Percentiles rank a stretch among this genome's conserved stretches.
These are phyloP conservation scores for Plenodomus tracheiphilus DNA, from an alignment of 2,329 filamentous ascomycete species.

Conservation along the genomic window DNA sequence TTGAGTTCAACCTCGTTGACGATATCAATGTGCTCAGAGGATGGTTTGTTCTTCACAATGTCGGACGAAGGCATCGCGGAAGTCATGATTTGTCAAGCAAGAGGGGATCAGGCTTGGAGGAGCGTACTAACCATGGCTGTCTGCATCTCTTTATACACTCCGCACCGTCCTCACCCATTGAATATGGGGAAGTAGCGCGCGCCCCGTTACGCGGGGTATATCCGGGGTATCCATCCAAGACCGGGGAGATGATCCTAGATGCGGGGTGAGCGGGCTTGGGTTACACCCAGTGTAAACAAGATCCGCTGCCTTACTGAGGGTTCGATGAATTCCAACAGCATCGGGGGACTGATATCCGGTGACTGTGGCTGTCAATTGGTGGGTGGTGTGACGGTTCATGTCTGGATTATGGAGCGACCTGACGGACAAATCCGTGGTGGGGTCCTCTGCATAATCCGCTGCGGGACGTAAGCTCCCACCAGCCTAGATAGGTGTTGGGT, in stretches of 20 bases:
- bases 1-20: slow-evolving; percentile 11
- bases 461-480: not conserved
- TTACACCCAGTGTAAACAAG: not conserved
- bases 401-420: not conserved
- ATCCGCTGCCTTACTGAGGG: not conserved
- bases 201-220: not conserved
- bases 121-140: not conserved
- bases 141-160: not conserved
- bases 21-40: slow-evolving; percentile 12
- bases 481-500: not conserved
- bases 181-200: not conserved
- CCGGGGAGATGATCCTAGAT: not conserved
- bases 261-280: not conserved
- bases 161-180: not conserved
- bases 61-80: not conserved
- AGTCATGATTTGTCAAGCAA: not conserved
- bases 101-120: not conserved
- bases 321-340: too few species aligned
- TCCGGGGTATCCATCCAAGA: not conserved
- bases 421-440: not conserved
- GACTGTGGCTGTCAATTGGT: not conserved
- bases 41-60: not conserved
- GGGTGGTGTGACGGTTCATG: not conserved
- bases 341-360: not conserved
- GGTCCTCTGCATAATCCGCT: not conserved